Evolutionary conservation across 208 protist genomes (phyloP).

Genomic region (Wallacemonas sp.): DNA sequence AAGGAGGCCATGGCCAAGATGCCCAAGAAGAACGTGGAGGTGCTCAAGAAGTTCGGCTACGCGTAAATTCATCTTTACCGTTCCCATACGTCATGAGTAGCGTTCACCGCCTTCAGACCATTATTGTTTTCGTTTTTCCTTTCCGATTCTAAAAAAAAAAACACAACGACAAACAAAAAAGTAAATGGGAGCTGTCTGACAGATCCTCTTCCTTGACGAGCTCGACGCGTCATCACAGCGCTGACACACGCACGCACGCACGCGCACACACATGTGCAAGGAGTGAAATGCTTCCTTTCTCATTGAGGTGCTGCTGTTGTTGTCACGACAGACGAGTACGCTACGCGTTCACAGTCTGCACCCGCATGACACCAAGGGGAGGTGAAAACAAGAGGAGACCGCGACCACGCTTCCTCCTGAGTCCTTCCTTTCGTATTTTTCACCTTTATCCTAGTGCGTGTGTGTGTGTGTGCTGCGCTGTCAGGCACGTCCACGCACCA

Average conservation of each 20-base stretch:
- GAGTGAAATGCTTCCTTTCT: too few relatives aligned
- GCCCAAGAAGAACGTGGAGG: constrained; percentile 81
- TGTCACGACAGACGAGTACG: too few relatives aligned
- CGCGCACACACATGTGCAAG: too few relatives aligned
- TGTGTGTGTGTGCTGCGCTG: too few relatives aligned
- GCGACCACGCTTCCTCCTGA: too few relatives aligned
- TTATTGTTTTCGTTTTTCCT: constrained; percentile 31
- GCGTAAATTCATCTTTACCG: constrained; percentile 38
- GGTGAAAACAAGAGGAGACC: too few relatives aligned
- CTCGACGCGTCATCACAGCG: neutral
- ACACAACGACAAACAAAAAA: constrained; percentile 6
- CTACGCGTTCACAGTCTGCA: too few relatives aligned
- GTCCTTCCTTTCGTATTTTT: too few relatives aligned
- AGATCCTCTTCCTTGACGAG: neutral
- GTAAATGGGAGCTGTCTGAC: neutral
- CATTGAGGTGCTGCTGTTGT: too few relatives aligned
- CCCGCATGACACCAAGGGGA: too few relatives aligned
- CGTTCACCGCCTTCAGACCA: neutral
- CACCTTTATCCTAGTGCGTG: too few relatives aligned
- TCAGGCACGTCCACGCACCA: too few relatives aligned
- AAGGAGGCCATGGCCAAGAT: constrained; percentile 91
- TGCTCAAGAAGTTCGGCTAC: constrained; percentile 91
- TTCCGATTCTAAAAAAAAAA: constrained; percentile 23
- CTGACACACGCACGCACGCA: neutral
- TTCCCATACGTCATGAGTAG: neutral